phyloP scores from a whole-genome alignment of 306 rosid species.

The Fragaria nilgerrensis region DNA sequence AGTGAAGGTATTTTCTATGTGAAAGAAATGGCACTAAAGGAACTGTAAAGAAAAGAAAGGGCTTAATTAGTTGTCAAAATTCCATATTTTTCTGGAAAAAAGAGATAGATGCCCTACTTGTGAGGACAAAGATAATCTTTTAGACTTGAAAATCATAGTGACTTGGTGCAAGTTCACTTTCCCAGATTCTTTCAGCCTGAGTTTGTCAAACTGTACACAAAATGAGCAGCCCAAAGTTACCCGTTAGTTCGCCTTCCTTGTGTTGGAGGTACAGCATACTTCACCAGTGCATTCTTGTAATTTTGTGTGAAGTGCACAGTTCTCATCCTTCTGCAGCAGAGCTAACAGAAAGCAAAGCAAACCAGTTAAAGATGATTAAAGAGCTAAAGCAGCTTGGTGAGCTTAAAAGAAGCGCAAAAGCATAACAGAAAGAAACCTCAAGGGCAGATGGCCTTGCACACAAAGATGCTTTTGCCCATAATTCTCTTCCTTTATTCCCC shows the following conservation, averaged over 20 bases:
- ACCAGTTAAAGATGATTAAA: slow-evolving; percentile 20
- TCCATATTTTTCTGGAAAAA: slow-evolving; percentile 22
- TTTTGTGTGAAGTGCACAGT: slow-evolving; percentile 11
- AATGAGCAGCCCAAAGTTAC: slow-evolving; percentile 9
- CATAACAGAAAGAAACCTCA: slow-evolving; percentile 32
- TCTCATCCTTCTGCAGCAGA: slow-evolving; percentile 19
- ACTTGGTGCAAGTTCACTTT: slow-evolving; percentile 29
- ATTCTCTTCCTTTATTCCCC: slow-evolving; percentile 50
- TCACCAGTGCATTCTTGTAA: slow-evolving; percentile 19
- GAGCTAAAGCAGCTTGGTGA: slow-evolving; percentile 25
- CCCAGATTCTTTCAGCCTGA: slow-evolving; percentile 32
- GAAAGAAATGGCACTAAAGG: not conserved
- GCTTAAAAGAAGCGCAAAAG: not conserved
- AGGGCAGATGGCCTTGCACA: slow-evolving; percentile 33
- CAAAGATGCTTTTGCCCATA: slow-evolving; percentile 49
- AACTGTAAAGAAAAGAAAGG: slow-evolving; percentile 17
- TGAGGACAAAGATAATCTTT: slow-evolving; percentile 53
- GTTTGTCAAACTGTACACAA: not conserved
- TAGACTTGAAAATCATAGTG: slow-evolving; percentile 15
- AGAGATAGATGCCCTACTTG: slow-evolving; percentile 30
- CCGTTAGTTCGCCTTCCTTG: slow-evolving; percentile 4
- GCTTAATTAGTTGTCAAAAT: slow-evolving; percentile 38
- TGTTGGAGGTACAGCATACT: not conserved
- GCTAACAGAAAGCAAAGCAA: slow-evolving; percentile 7
- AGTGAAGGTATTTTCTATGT: slow-evolving; percentile 32